These are phyloP conservation scores for Candida yuanshanica DNA, from an alignment of 805 yeast genomes.

Conservation along the genomic window DNA sequence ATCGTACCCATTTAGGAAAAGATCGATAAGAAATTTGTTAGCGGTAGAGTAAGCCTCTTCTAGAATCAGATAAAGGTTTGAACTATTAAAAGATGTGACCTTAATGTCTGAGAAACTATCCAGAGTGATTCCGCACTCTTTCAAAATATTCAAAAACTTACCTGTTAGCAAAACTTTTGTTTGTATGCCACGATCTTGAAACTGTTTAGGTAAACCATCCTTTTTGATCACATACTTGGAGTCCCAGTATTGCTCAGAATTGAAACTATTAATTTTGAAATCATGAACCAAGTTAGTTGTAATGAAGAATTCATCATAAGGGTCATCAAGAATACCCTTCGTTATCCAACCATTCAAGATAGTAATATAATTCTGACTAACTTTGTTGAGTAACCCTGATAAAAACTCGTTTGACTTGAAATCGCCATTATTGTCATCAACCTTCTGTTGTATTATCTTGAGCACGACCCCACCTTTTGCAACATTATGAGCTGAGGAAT, in stretches of 20 bases:
- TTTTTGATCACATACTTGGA: slow-evolving; percentile 66
- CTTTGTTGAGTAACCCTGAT: slow-evolving; percentile 43
- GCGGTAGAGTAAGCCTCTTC: slow-evolving; percentile 62
- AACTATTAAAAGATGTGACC: slow-evolving; percentile 30
- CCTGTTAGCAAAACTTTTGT: slow-evolving; percentile 76
- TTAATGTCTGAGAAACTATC: slow-evolving; percentile 17
- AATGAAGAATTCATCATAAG: slow-evolving; percentile 79
- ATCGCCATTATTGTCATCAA: slow-evolving; percentile 64
- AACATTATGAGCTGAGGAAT: slow-evolving; percentile 42
- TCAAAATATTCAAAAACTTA: slow-evolving; percentile 69
- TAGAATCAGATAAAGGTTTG: slow-evolving; percentile 49
- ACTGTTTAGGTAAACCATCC: slow-evolving; percentile 70
- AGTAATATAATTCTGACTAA: slow-evolving; percentile 55
- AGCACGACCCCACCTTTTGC: slow-evolving; percentile 80
- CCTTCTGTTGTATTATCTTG: slow-evolving; percentile 51
- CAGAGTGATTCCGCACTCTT: slow-evolving; percentile 46
- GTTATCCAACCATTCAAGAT: slow-evolving; percentile 80
- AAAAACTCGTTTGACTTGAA: slow-evolving; percentile 47
- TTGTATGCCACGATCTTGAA: slow-evolving; percentile 47
- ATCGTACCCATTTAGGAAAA: slow-evolving; percentile 57
- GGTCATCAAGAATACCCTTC: slow-evolving; percentile 70
- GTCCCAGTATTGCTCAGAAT: slow-evolving; percentile 64
- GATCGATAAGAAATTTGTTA: slow-evolving; percentile 49
- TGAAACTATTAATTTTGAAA: slow-evolving; percentile 24
- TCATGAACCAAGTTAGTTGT: slow-evolving; percentile 26